phyloP scores from a whole-genome alignment of 2,329 filamentous ascomycete genomes.

The Colletotrichum chlorophyti region DNA sequence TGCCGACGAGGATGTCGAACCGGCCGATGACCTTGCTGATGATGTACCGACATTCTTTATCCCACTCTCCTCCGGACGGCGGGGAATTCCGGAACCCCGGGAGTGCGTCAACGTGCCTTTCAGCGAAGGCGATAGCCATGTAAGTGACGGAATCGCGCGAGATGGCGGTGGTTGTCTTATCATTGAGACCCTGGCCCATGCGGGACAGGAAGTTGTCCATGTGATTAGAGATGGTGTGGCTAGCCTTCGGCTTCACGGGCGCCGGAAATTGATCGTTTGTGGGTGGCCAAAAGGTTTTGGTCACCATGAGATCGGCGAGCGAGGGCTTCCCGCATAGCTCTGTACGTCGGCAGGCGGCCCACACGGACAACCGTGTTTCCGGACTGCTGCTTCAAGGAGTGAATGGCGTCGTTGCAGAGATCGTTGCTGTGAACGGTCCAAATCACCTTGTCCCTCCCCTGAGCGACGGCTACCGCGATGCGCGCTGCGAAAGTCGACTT shows the following conservation, averaged over 20 bases:
- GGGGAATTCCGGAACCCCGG: not conserved
- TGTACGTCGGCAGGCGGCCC: not conserved
- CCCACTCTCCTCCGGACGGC: not conserved
- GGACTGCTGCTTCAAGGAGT: not conserved
- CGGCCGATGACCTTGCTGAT: not conserved
- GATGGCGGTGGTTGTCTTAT: not conserved
- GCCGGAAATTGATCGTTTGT: too few relatives aligned
- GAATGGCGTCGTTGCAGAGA: conserved; percentile 7
- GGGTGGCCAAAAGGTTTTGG: not conserved
- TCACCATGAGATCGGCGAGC: not conserved
- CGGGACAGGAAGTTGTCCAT: not conserved
- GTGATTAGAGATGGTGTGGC: not conserved
- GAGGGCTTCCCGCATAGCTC: not conserved
- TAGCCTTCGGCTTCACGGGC: not conserved
- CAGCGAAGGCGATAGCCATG: not conserved
- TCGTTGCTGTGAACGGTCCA: conserved; percentile 16
- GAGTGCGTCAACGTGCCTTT: not conserved
- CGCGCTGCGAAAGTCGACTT: conserved; percentile 11
- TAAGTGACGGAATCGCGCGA: not conserved
- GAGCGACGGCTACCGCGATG: not conserved
- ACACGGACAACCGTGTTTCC: not conserved
- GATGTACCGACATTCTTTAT: not conserved
- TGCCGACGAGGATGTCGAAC: conserved; percentile 12
- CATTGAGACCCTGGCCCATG: not conserved
- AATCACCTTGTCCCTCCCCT: not conserved